Percentiles rank a stretch among this genome's conserved stretches.
Conservation (phyloP, 306 rosid genomes). For the Amphicarpaea edgeworthii region DNA sequence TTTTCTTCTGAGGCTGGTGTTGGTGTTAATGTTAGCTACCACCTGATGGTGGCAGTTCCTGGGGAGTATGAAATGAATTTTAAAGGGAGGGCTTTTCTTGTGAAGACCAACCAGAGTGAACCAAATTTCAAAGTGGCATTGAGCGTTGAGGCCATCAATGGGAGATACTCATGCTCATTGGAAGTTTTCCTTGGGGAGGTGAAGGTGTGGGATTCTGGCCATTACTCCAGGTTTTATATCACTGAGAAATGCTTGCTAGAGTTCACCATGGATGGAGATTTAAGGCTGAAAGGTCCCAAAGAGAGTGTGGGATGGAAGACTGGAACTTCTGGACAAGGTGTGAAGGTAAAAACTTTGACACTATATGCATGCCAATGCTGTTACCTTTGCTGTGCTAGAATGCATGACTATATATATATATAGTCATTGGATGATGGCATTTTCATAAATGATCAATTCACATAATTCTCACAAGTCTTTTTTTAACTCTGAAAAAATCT, state of each 20-base stretch:
- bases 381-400: slow-evolving; percentile 9
- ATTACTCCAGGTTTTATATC: slow-evolving; percentile 68
- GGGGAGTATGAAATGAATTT: slow-evolving; percentile 57
- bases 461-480: background rate
- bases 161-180: slow-evolving; percentile 74
- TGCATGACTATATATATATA: background rate
- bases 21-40: slow-evolving; percentile 54
- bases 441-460: slow-evolving; percentile 17
- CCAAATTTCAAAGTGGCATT: slow-evolving; percentile 78
- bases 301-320: slow-evolving; percentile 85
- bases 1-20: slow-evolving; percentile 62
- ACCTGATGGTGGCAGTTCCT: slow-evolving; percentile 65
- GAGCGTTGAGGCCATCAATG: slow-evolving; percentile 65
- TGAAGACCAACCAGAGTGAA: slow-evolving; percentile 50
- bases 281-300: slow-evolving; percentile 72
- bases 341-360: slow-evolving; percentile 67
- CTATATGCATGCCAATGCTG: background rate
- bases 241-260: slow-evolving; percentile 69
- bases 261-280: slow-evolving; percentile 76
- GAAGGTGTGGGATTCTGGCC: slow-evolving; percentile 89
- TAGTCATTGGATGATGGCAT: background rate
- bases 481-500: too few relatives aligned
- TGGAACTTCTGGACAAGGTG: slow-evolving; percentile 92
- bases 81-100: slow-evolving; percentile 69
- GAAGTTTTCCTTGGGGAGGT: slow-evolving; percentile 85